Percentiles rank a stretch among this genome's conserved stretches.
Conservation (phyloP, 495 filamentous ascomycete species). For the Neurospora tetraspora region DNA sequence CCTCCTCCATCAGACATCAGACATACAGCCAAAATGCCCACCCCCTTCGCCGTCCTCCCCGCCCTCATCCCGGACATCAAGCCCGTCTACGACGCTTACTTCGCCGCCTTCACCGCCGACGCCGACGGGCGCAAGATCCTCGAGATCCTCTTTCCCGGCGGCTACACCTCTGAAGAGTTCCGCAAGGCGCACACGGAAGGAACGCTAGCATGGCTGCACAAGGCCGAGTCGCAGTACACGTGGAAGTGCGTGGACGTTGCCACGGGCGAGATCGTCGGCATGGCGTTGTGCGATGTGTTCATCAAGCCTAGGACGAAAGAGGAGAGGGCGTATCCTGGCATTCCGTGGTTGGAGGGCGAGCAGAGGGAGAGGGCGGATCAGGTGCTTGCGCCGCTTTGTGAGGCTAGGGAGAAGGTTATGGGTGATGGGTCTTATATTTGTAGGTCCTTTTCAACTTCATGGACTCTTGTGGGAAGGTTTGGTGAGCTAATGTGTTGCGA, state of each 20-base stretch:
- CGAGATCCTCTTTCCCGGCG: slow-evolving; percentile 25
- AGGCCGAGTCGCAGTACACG: slow-evolving; percentile 22
- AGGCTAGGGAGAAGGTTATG: slow-evolving; percentile 22
- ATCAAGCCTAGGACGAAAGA: slow-evolving; percentile 7
- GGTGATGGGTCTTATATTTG: slow-evolving; percentile 19
- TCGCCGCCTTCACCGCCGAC: slow-evolving; percentile 25
- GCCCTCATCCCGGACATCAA: slow-evolving; percentile 32
- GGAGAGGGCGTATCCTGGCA: slow-evolving; percentile 15
- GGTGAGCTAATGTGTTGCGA: neutral
- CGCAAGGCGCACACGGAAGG: slow-evolving; percentile 25
- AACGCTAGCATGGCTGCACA: slow-evolving; percentile 24
- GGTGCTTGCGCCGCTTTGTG: slow-evolving; percentile 19
- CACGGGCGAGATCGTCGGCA: slow-evolving; percentile 25
- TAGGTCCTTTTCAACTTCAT: neutral
- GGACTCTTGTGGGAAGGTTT: no score
- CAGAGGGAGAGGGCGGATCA: slow-evolving; percentile 20
- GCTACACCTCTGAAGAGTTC: slow-evolving; percentile 17
- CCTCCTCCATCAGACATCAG: neutral
- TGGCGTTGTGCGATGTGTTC: slow-evolving; percentile 26
- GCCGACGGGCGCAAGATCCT: slow-evolving; percentile 17
- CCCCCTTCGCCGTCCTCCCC: slow-evolving; percentile 22
- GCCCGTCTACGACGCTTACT: slow-evolving; percentile 31
- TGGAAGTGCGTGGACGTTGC: slow-evolving; percentile 28
- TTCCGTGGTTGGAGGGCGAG: slow-evolving; percentile 24
- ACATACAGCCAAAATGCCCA: slow-evolving; percentile 14